Base-by-base conservation (phyloP, 1,284 basidiomycete species). In the Tylopilus microsporus region DNA sequence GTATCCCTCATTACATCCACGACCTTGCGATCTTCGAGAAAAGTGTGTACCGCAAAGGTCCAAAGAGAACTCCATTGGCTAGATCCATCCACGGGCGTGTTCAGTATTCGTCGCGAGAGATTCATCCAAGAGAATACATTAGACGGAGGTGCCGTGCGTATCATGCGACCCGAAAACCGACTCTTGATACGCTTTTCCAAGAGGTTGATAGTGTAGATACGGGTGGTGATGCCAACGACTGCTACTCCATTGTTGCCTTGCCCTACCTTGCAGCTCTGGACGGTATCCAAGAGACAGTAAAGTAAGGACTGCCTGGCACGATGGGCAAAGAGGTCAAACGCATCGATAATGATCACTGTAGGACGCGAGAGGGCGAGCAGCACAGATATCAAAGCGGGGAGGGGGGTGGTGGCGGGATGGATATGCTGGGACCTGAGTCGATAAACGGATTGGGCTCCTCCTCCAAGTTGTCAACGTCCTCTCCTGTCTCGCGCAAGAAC, bases 171-270 rank as follows among this genome's bases (percentile, higher is more conserved):
- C 6, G 94, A 96, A 75, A 97, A 98, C 8, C 94, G 84, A 63
- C 92, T 96, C 74, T 97, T 96, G 53, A 98, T 94, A 51, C 94
- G 82, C 71, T 98, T 98, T 73, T 98, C 94, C 8, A 98, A 78
- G 11, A 92, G 75, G 58, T 91, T 89, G 60, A 96, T 82, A n/a
- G 91, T 89, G 67, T 97, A 93, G 16, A 94, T 80, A 18, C 93
- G 84, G 37, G 84, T 84, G 1, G 92, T 93, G 3, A 94, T 72
- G 12, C 94, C 94, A 47, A 97, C 77, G 30, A 97, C 85, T 0
- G 88, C 89, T 19, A 97, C 74, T 0, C 94, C 94, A 57, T 81
- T 82, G 64, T 71, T 81, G 13, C 76, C 77, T 49, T 76, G 71
- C 9, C 77, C 79, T 7, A 80, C 79, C 55, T 82, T 80, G 67